Evolutionary conservation across 108 stramenopile species (phyloP), one percentile per base, ranked within the genome.

Genomic region (Nitzschia inconspicua): DNA sequence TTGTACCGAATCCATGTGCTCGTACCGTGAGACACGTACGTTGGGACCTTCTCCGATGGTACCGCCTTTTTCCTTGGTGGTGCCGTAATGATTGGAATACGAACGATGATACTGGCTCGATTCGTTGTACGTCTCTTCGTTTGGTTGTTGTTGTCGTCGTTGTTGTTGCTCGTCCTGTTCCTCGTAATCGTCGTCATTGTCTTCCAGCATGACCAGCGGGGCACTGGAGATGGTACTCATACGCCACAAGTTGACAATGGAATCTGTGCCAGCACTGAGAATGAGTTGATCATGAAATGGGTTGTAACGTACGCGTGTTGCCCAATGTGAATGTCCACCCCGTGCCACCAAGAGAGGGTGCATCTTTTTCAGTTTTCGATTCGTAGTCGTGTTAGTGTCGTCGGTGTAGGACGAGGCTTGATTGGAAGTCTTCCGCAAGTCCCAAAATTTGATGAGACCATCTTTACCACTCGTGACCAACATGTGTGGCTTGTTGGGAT

Each of bases 281-380:
- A 99, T 65, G 54, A 99, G 68, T 73, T 99, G 99, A 77, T 99
- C 99, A 70, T 99, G 96, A 76, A 91, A 98, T 2, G 92, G 94
- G 79, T 99, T 99, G 79, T 96, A 99, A 11, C 47, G 34, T 6
- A 95, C 91, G 40, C 60, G 53, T 11, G 76, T 81, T 22, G 68
- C 63, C 93, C 91, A 96, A 81, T 98, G 95, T 13, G 76, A 72
- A 77, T 98, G 97, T 25, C 93, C 95, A 19, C 88, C 87, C 3
- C 95, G 72, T 27, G 74, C 68, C 24, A 72, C 72, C 63, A 76
- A 44, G 13, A 80, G 57, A 52, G 77, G 88, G 46, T 37, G 80
- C 60, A 57, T 61, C 32, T 54, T 54, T 35, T 54, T 54, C 41
- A 50, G 67, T 26, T 30, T 61, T 18, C 25, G 53, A 37, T 47